Conservation (phyloP, 2,329 filamentous ascomycete species). For the Aschersonia sp. region DNA sequence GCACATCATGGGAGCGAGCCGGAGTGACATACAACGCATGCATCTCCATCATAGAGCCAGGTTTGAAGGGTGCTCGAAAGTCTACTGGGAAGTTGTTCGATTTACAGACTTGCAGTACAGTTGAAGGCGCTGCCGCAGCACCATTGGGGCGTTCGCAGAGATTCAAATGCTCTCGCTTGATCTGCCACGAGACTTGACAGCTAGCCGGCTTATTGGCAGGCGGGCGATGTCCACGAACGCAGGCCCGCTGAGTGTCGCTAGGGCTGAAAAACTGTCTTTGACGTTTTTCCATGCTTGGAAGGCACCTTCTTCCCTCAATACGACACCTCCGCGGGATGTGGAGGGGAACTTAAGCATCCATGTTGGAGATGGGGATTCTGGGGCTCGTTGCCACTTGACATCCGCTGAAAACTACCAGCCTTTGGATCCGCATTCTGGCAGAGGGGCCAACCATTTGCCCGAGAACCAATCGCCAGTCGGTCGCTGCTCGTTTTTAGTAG, state of each 20-base stretch:
- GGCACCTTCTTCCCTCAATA: neutral
- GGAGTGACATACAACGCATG: neutral
- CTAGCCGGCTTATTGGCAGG: no score
- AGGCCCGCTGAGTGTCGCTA: neutral
- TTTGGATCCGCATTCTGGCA: neutral
- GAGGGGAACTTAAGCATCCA: neutral
- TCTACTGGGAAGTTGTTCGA: no score
- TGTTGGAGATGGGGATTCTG: neutral
- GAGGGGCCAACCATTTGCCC: neutral
- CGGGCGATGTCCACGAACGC: neutral
- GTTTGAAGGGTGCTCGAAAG: no score
- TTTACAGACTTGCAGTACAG: no score
- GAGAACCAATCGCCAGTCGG: neutral
- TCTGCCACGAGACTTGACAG: no score
- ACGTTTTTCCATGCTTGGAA: neutral
- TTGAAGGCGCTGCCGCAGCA: no score
- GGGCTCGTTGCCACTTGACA: neutral
- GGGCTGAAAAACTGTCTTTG: neutral
- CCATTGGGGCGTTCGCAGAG: no score
- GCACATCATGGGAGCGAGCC: neutral
- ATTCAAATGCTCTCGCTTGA: no score
- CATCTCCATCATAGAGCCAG: no score
- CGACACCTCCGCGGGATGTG: neutral
- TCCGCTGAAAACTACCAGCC: neutral
- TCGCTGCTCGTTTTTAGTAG: neutral